Conservation (phyloP, 2,329 filamentous ascomycete species). For the Bipolaris sorokiniana region DNA sequence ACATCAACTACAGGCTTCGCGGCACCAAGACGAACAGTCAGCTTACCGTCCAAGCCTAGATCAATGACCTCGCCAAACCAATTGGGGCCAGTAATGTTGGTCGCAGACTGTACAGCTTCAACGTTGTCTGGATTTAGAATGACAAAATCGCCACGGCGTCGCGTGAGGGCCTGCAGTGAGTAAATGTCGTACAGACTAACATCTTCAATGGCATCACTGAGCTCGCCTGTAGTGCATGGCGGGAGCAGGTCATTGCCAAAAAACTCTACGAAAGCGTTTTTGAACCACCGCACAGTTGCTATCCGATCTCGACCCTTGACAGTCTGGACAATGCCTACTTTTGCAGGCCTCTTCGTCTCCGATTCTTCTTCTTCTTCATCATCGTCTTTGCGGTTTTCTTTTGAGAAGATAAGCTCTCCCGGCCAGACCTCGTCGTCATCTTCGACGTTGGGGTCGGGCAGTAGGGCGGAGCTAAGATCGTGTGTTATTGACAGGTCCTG, state of each 20-base stretch:
- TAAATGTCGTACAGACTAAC: slow-evolving; percentile 66
- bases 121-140: slow-evolving; percentile 51
- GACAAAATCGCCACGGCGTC: slow-evolving; percentile 61
- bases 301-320: slow-evolving; percentile 63
- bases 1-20: slow-evolving; percentile 58
- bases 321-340: slow-evolving; percentile 63
- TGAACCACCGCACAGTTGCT: slow-evolving; percentile 63
- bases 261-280: slow-evolving; percentile 41
- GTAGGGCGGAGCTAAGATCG: slow-evolving; percentile 54
- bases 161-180: slow-evolving; percentile 56
- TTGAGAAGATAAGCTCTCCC: slow-evolving; percentile 60
- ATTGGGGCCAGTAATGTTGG: slow-evolving; percentile 39
- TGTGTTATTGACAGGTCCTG: slow-evolving; percentile 61
- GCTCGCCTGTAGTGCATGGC: slow-evolving; percentile 52
- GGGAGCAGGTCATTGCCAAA: slow-evolving; percentile 49
- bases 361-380: slow-evolving; percentile 21
- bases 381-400: slow-evolving; percentile 42
- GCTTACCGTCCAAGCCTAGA: slow-evolving; percentile 58
- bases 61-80: slow-evolving; percentile 66
- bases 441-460: slow-evolving; percentile 59
- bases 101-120: slow-evolving; percentile 17
- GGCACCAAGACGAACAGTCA: slow-evolving; percentile 62
- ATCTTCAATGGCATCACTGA: slow-evolving; percentile 54
- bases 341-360: slow-evolving; percentile 52
- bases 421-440: slow-evolving; percentile 64